phyloP scores from a whole-genome alignment of 2,329 filamentous ascomycete genomes.

The Fusarium armeniacum region DNA sequence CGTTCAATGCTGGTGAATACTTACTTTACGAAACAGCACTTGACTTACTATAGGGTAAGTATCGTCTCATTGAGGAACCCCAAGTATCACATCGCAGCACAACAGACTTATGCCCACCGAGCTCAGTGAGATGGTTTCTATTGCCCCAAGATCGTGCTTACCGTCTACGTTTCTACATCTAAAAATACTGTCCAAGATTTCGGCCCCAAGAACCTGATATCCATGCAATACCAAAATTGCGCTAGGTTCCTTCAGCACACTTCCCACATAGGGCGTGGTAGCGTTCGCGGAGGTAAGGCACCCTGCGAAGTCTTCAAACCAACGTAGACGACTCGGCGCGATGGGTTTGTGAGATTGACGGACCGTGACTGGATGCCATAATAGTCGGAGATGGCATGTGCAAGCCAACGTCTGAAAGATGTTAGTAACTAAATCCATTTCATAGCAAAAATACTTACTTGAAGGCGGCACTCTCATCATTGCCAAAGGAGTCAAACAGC shows the following conservation, averaged over 20 bases:
- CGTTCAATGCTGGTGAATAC: not conserved
- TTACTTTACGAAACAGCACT: not conserved
- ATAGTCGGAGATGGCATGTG: slow-evolving; percentile 91
- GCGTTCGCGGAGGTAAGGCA: slow-evolving; percentile 51
- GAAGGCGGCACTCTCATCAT: slow-evolving; percentile 83
- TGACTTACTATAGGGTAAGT: not conserved
- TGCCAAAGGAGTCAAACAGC: slow-evolving; percentile 83
- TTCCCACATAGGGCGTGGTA: slow-evolving; percentile 76
- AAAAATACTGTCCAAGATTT: slow-evolving; percentile 18
- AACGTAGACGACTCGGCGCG: slow-evolving; percentile 85
- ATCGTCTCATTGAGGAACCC: not conserved
- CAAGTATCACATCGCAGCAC: slow-evolving; percentile 28
- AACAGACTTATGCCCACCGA: slow-evolving; percentile 34
- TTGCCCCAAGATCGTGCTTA: slow-evolving; percentile 35
- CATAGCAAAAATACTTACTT: slow-evolving; percentile 69
- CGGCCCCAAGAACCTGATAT: not conserved
- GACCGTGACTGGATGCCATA: slow-evolving; percentile 91
- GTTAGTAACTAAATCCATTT: slow-evolving; percentile 20
- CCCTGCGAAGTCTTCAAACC: slow-evolving; percentile 70
- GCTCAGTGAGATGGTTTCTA: slow-evolving; percentile 40
- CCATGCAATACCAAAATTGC: not conserved
- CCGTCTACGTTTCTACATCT: slow-evolving; percentile 42
- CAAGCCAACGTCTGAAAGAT: slow-evolving; percentile 82
- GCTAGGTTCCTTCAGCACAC: slow-evolving; percentile 60
- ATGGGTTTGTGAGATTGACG: slow-evolving; percentile 77